These are phyloP conservation scores for Colletotrichum sp. DNA, from an alignment of 2,329 filamentous ascomycete genomes.

Conservation along the genomic window DNA sequence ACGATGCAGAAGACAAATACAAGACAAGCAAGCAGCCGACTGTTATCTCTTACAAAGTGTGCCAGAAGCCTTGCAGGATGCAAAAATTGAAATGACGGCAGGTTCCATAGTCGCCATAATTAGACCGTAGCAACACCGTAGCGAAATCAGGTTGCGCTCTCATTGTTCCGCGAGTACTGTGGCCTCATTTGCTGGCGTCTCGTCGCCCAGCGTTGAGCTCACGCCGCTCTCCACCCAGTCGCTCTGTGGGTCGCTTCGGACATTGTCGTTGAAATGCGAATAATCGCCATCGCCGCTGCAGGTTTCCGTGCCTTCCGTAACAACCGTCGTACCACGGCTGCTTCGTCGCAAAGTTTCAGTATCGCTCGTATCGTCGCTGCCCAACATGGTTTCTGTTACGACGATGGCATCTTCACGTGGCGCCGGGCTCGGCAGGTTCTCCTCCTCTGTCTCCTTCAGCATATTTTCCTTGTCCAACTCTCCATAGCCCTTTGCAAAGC, in stretches of 20 bases:
- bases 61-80: background rate
- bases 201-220: constrained; percentile 16
- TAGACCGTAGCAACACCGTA: background rate
- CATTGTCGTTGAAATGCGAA: constrained; percentile 38
- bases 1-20: background rate
- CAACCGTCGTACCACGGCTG: constrained; percentile 51
- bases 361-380: constrained; percentile 52
- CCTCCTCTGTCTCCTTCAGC: constrained; percentile 69
- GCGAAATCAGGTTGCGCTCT: background rate
- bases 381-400: constrained; percentile 20
- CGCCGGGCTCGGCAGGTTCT: constrained; percentile 32
- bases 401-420: background rate
- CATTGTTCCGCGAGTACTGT: constrained; percentile 36
- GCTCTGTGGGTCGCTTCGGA: constrained; percentile 19
- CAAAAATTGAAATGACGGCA: background rate
- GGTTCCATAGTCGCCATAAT: background rate
- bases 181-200: constrained; percentile 27
- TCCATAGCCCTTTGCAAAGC: constrained; percentile 51
- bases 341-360: constrained; percentile 52
- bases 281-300: constrained; percentile 41
- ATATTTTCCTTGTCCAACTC: constrained; percentile 68
- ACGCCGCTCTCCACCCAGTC: constrained; percentile 53
- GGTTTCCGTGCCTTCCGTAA: constrained; percentile 44
- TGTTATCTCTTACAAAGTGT: background rate
- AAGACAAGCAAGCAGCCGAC: constrained; percentile 3